A percentile compares a stretch with the other conserved stretches of the same genome.
phyloP scores from a whole-genome alignment of 2,329 filamentous ascomycete genomes.

The Ascochyta pisi region DNA sequence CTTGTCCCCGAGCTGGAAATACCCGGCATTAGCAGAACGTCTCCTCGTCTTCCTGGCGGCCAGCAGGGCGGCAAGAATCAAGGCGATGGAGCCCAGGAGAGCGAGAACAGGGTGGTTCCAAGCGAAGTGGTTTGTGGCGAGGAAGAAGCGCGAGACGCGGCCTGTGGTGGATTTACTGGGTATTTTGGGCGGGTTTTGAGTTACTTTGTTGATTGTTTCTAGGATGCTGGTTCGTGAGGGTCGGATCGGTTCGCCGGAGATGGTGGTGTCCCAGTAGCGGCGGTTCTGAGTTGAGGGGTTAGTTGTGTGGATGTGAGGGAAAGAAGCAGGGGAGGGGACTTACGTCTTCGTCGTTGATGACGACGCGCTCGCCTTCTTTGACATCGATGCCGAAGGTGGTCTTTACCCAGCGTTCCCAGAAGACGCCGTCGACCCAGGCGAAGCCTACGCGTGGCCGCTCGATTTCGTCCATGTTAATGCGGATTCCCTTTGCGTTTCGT shows the following conservation, averaged over 20 bases:
- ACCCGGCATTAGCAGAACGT: constrained; percentile 58
- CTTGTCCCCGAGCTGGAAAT: constrained; percentile 72
- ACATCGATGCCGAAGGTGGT: constrained; percentile 95
- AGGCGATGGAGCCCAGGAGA: constrained; percentile 63
- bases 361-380: constrained; percentile 83
- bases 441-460: constrained; percentile 90
- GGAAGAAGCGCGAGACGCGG: constrained; percentile 72
- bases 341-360: constrained; percentile 97
- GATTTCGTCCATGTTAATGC: constrained; percentile 87
- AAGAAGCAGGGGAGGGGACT: constrained; percentile 49
- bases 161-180: constrained; percentile 79
- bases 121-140: constrained; percentile 50
- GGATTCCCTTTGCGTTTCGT: constrained; percentile 85
- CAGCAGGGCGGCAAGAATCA: constrained; percentile 59
- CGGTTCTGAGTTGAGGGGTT: constrained; percentile 67
- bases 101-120: constrained; percentile 55
- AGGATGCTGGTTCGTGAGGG: constrained; percentile 89
- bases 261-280: constrained; percentile 92
- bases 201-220: constrained; percentile 79
- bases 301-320: neutral
- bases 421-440: constrained; percentile 95
- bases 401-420: constrained; percentile 96
- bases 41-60: constrained; percentile 42
- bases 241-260: constrained; percentile 87
- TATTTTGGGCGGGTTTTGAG: constrained; percentile 72